A percentile compares a stretch with the other conserved stretches of the same genome.
phyloP scores from a whole-genome alignment of 495 filamentous ascomycete genomes.

The Thozetella sp. region DNA sequence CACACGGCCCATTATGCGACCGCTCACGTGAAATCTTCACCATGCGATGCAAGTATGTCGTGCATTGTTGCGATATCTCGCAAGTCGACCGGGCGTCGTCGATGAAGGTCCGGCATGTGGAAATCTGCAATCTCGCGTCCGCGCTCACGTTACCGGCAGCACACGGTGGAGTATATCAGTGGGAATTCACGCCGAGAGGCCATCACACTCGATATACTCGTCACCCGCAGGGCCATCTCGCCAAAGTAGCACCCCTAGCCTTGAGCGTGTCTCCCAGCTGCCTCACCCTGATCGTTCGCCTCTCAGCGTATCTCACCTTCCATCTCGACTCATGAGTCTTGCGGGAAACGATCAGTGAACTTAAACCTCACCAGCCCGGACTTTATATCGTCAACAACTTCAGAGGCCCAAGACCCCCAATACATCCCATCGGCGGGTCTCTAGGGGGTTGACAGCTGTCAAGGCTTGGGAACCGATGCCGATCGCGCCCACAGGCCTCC shows the following conservation, averaged over 20 bases:
- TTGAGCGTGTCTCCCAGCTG: too few relatives aligned
- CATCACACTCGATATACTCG: too few relatives aligned
- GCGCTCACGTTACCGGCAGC: too few relatives aligned
- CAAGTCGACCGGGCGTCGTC: not conserved
- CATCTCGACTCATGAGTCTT: conserved; percentile 35
- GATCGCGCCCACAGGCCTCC: conserved; percentile 70
- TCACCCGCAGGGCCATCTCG: too few relatives aligned
- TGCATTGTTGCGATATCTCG: conserved; percentile 28
- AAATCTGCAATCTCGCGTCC: too few relatives aligned
- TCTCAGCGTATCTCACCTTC: not conserved
- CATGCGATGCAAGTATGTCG: conserved; percentile 40
- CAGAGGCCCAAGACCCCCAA: conserved; percentile 26
- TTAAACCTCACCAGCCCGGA: conserved; percentile 68
- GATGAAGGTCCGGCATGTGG: not conserved
- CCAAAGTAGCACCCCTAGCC: too few relatives aligned
- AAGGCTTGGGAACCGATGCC: conserved; percentile 47
- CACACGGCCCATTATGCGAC: conserved; percentile 24
- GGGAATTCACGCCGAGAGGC: too few relatives aligned
- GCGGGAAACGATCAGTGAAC: conserved; percentile 55
- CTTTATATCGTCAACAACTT: conserved; percentile 50
- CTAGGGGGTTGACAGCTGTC: conserved; percentile 34
- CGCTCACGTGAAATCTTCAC: conserved; percentile 29
- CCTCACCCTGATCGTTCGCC: not conserved
- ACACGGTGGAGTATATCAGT: too few relatives aligned
- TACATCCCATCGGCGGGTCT: conserved; percentile 59